Base-by-base conservation (phyloP, 768 basidiomycete genomes). In the Vararia minispora region DNA sequence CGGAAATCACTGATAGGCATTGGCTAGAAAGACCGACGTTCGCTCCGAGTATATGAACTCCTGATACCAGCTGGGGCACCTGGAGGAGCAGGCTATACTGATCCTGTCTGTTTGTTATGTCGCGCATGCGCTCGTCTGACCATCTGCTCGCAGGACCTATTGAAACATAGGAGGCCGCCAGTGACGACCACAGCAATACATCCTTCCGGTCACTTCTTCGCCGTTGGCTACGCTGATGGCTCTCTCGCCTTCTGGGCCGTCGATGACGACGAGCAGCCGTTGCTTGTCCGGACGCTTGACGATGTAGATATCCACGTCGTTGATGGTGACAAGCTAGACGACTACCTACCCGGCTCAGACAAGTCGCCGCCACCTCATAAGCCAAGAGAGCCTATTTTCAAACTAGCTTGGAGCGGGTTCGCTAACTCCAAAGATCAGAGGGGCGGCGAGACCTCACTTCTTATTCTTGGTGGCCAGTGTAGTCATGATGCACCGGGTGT, bases 201-300 rank as follows among this genome's bases (percentile, higher is more conserved):
- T 53, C 85, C 87, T 5, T 62, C 79, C 25, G 81, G 64, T 1
- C 77, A 87, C 42, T 66, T 87, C 43, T 80, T 94, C 43, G 84
- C 73, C 16, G 79, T 75, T 10, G 89, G 90, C 0, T 72, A 91
- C 52, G 65, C 74, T 13, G 90, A 94, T 55, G 88, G 90, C 6
- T 78, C 74, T 35, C 69, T 94, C 23, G 74, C 79, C 4, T 85
- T 91, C 54, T 90, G 87, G 80, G 77, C 83, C 1, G 60, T 79
- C 2, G 77, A 83, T 31, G 86, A 91, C 46, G 71, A 81, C 44
- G 77, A 80, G 40, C 72, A 73, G 37, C 81, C 88, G 0, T 59
- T 94, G 16, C 63, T 79, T 35, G 82, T 86, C 17, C 66, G 79
- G 30, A 90, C 87, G 1, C 53, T 90, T 33, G 58, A 58, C n/a